phyloP scores from a whole-genome alignment of 805 yeast genomes.

The Blastobotrys americana region DNA sequence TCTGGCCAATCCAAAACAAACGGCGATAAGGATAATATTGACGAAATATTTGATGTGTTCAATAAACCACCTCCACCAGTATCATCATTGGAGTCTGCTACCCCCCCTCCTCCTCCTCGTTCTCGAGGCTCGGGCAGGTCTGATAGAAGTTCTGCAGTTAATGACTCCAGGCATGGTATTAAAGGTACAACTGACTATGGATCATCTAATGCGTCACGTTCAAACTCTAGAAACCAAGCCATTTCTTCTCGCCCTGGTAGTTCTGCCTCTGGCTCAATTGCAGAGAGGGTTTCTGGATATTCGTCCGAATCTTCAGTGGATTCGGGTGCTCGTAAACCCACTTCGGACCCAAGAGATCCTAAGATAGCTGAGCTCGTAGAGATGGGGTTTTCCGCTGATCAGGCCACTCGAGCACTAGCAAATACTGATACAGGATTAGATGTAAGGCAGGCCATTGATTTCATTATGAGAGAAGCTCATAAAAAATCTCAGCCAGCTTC shows the following conservation, averaged over 20 bases:
- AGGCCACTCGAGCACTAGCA: conserved; percentile 53
- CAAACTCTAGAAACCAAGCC: neutral
- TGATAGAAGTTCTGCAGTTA: neutral
- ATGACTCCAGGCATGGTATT: neutral
- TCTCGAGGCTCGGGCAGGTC: neutral
- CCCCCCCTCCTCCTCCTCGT: neutral
- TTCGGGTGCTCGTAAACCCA: too few relatives aligned
- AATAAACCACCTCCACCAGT: conserved; percentile 14
- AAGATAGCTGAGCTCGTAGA: conserved; percentile 64
- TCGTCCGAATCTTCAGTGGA: too few relatives aligned
- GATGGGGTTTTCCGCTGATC: conserved; percentile 66
- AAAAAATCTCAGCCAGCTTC: conserved; percentile 29
- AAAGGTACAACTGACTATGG: neutral
- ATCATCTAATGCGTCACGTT: neutral
- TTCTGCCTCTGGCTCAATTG: conserved; percentile 1
- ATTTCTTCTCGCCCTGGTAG: neutral
- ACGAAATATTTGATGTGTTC: conserved; percentile 22
- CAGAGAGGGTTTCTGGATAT: too few relatives aligned
- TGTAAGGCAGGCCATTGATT: conserved; percentile 58
- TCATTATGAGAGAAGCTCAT: conserved; percentile 56
- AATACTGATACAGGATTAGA: conserved; percentile 46
- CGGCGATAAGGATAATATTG: conserved; percentile 12
- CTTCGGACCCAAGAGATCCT: conserved; percentile 21
- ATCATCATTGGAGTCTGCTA: conserved; percentile 2
- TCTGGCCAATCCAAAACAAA: conserved; percentile 1